Percentiles rank a stretch among this genome's conserved stretches.
phyloP scores from a whole-genome alignment of 768 basidiomycete species.

The Baorangia bicolor region DNA sequence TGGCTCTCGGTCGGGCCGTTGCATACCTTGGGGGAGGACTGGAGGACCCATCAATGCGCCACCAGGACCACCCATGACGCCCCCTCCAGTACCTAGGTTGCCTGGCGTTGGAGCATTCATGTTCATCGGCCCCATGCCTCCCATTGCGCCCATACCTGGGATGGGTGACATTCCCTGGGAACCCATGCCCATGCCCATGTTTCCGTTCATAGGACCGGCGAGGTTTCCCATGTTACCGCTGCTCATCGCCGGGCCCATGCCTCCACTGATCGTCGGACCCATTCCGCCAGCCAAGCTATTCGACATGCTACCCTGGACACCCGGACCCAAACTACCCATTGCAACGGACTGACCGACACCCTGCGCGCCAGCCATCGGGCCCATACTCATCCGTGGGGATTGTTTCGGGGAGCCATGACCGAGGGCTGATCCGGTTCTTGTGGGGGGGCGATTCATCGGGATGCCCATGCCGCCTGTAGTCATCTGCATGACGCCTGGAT shows the following conservation, averaged over 20 bases:
- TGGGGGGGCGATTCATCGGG: slow-evolving; percentile 30
- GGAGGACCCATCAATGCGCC: slow-evolving; percentile 43
- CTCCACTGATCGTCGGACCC: slow-evolving; percentile 13
- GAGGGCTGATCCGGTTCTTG: slow-evolving; percentile 30
- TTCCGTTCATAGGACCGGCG: slow-evolving; percentile 15
- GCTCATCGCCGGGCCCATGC: slow-evolving; percentile 11
- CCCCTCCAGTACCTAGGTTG: slow-evolving; percentile 21
- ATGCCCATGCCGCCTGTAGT: slow-evolving; percentile 16
- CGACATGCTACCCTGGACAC: slow-evolving; percentile 16
- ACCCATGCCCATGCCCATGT: slow-evolving; percentile 17
- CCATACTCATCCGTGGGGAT: slow-evolving; percentile 24
- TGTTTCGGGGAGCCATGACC: slow-evolving; percentile 31
- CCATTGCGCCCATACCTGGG: slow-evolving; percentile 14
- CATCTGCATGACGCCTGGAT: slow-evolving; percentile 17
- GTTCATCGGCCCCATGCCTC: slow-evolving; percentile 23
- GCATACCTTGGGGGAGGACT: slow-evolving; percentile 29
- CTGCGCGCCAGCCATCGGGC: slow-evolving; percentile 9
- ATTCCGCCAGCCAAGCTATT: slow-evolving; percentile 17
- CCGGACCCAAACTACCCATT: slow-evolving; percentile 11
- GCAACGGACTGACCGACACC: slow-evolving; percentile 3
- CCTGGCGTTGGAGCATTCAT: slow-evolving; percentile 15
- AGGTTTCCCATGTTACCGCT: slow-evolving; percentile 8
- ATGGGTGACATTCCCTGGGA: slow-evolving; percentile 15
- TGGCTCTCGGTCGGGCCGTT: slow-evolving; percentile 22
- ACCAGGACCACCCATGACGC: slow-evolving; percentile 29